These are phyloP conservation scores for Capronia americana DNA, from an alignment of 2,329 filamentous ascomycete genomes.

Conservation along the genomic window DNA sequence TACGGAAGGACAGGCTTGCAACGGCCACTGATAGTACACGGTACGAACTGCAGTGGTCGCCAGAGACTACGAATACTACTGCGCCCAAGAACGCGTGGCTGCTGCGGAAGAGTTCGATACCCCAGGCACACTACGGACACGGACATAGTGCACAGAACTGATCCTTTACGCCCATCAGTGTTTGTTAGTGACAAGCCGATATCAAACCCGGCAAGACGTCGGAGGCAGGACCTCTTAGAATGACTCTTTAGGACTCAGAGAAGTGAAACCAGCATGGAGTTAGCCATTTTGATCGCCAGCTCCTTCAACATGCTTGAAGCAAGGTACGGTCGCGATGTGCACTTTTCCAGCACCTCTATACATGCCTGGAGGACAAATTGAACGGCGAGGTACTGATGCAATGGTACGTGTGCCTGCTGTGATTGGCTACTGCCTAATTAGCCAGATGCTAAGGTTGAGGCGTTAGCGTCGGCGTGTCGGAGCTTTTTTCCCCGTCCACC, in stretches of 20 bases:
- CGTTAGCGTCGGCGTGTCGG: constrained; percentile 21
- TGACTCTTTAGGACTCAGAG: background rate
- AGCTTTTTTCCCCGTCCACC: constrained; percentile 2
- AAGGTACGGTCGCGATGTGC: constrained; percentile 2
- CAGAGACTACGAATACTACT: background rate
- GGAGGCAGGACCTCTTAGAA: background rate
- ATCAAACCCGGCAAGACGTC: background rate
- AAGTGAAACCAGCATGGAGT: constrained; percentile 19
- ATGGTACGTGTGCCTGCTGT: constrained; percentile 11
- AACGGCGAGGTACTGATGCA: background rate
- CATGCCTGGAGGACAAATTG: constrained; percentile 5
- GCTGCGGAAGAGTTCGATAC: background rate
- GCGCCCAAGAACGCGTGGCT: background rate
- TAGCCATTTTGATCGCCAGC: constrained; percentile 9
- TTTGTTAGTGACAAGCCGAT: background rate
- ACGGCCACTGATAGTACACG: background rate
- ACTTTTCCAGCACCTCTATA: background rate
- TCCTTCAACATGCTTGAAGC: constrained; percentile 11
- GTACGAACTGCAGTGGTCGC: background rate
- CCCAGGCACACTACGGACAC: background rate
- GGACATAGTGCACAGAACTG: background rate
- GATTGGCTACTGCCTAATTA: constrained; percentile 14
- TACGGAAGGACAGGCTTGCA: background rate
- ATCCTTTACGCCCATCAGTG: background rate
- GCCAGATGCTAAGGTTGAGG: constrained; percentile 1